These are phyloP conservation scores for Corymbia maculata DNA, from an alignment of 345 rosid species.

Conservation along the genomic window DNA sequence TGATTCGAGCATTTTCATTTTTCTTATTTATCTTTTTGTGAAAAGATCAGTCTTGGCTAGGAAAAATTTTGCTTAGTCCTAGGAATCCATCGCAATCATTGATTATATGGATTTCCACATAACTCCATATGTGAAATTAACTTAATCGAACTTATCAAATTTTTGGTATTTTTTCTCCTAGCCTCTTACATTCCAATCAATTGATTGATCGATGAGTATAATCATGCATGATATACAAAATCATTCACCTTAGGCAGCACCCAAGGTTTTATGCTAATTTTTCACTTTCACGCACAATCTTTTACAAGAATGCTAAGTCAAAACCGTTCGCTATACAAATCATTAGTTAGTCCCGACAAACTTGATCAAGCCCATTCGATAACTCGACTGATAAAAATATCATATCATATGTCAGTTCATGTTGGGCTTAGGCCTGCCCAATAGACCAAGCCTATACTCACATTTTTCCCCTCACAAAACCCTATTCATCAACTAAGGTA, in stretches of 20 bases:
- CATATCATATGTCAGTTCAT: no score
- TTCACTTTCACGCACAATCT: no score
- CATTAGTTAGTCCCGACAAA: fast-evolving
- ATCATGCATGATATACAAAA: neutral
- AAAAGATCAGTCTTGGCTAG: neutral
- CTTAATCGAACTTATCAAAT: fast-evolving
- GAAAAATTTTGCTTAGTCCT: neutral
- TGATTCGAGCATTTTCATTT: neutral
- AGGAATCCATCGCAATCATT: neutral
- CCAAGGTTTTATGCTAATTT: neutral
- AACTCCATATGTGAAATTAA: neutral
- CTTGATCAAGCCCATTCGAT: no score
- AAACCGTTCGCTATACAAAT: no score
- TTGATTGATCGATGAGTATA: neutral
- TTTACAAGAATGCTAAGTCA: no score
- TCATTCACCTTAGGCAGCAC: neutral
- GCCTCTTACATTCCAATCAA: neutral
- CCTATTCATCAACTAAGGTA: no score
- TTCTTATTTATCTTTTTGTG: fast-evolving
- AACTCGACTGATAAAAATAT: neutral
- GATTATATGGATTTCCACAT: neutral
- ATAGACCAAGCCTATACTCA: no score
- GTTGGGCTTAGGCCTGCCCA: no score
- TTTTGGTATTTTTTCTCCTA: fast-evolving
- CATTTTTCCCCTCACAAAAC: no score